Evolutionary conservation across 2,329 filamentous ascomycete species (phyloP).

Genomic region (Cordyceps farinosa): DNA sequence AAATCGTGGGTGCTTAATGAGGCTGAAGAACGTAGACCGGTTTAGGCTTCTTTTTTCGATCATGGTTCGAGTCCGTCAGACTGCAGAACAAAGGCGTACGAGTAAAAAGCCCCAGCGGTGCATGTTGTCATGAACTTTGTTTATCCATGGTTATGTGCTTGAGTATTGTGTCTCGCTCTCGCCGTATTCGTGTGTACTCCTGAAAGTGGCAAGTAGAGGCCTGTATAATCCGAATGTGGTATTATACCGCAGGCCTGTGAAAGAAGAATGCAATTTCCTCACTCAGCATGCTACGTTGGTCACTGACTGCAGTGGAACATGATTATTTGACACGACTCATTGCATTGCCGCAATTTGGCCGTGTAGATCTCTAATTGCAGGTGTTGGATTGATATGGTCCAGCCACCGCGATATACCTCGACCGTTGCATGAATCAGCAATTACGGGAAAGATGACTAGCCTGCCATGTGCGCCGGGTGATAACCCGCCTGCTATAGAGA

Average conservation of each 20-base stretch:
- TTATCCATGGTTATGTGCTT: too few relatives aligned
- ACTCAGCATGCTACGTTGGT: neutral
- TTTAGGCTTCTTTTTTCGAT: too few relatives aligned
- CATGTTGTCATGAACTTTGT: too few relatives aligned
- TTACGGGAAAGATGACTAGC: neutral
- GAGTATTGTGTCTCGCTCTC: neutral
- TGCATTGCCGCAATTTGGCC: neutral
- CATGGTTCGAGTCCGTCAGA: too few relatives aligned
- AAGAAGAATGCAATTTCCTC: neutral
- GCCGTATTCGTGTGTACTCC: too few relatives aligned
- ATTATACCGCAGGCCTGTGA: neutral
- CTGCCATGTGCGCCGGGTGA: too few relatives aligned
- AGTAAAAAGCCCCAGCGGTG: too few relatives aligned
- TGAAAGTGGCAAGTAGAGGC: too few relatives aligned
- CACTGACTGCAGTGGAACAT: neutral
- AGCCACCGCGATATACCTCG: neutral
- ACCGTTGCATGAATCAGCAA: neutral
- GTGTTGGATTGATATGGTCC: neutral
- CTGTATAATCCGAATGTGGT: neutral
- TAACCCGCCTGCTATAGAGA: too few relatives aligned
- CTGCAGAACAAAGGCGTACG: too few relatives aligned
- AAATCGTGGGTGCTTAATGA: too few relatives aligned
- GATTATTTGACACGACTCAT: neutral
- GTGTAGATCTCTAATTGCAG: neutral
- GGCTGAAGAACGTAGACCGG: too few relatives aligned